phyloP scores from a whole-genome alignment of 306 rosid species.

The Potentilla sterilis region DNA sequence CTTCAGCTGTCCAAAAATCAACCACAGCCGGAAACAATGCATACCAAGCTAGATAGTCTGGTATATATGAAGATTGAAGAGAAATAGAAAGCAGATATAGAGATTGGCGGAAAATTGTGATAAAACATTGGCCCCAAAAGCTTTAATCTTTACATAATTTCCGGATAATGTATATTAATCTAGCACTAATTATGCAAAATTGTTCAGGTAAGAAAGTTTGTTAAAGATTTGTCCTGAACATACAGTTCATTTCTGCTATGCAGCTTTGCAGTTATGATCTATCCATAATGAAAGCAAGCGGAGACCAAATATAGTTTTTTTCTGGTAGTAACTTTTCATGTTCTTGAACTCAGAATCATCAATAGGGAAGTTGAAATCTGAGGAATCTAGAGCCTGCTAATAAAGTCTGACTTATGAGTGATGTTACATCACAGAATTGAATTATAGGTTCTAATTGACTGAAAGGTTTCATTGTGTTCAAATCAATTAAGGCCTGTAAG shows the following conservation, averaged over 20 bases:
- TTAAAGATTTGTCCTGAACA: too few species aligned
- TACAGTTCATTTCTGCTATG: not conserved
- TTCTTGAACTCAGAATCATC: not conserved
- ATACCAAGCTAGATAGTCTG: not conserved
- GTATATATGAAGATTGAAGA: not conserved
- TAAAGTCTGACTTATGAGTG: not conserved
- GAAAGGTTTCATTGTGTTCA: not conserved
- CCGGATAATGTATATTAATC: not conserved
- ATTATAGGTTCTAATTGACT: not conserved
- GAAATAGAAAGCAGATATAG: not conserved
- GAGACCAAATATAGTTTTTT: not conserved
- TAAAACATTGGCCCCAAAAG: not conserved
- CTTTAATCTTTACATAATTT: not conserved
- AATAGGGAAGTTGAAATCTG: not conserved
- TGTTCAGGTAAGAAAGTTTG: not conserved
- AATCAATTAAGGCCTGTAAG: not conserved
- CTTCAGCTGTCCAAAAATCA: not conserved
- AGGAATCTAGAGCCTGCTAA: conserved; percentile 2
- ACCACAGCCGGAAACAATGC: not conserved
- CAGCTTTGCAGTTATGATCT: not conserved
- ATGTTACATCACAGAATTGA: not conserved
- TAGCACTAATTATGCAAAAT: not conserved
- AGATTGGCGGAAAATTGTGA: not conserved
- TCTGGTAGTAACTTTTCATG: not conserved
- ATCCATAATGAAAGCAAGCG: not conserved